Evolutionary conservation across 441 rosid species (phyloP).

Genomic region (Mallotus repandus): DNA sequence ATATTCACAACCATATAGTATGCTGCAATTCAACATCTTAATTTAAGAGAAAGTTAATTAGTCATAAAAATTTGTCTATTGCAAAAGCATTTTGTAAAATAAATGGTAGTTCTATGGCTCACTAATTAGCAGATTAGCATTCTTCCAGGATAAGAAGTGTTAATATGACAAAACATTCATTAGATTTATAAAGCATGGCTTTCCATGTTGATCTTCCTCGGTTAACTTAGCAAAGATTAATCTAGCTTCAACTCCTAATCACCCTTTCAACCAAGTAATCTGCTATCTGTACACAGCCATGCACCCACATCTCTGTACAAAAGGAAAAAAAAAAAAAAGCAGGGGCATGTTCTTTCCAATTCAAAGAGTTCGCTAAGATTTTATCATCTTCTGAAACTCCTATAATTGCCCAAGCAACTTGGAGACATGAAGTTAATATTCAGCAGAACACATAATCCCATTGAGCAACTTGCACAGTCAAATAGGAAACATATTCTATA

Average conservation of each 20-base stretch:
- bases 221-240: background rate
- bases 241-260: background rate
- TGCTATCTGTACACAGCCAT: background rate
- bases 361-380: background rate
- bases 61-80: background rate
- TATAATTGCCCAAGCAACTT: background rate
- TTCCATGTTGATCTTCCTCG: background rate
- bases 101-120: background rate
- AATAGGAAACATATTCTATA: slow-evolving; percentile 18
- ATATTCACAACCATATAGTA: slow-evolving; percentile 7
- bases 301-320: background rate
- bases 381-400: background rate
- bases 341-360: background rate
- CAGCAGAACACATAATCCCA: slow-evolving; percentile 11
- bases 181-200: background rate
- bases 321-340: background rate
- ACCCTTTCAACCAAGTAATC: background rate
- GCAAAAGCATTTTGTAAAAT: background rate
- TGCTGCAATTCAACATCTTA: slow-evolving; percentile 10
- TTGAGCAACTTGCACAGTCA: background rate
- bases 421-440: background rate
- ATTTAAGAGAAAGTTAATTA: background rate
- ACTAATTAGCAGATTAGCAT: background rate
- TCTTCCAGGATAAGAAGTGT: background rate
- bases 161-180: background rate